Evolutionary conservation across 257 asterid species (phyloP).

Genomic region (Solanum gandarillasii): DNA sequence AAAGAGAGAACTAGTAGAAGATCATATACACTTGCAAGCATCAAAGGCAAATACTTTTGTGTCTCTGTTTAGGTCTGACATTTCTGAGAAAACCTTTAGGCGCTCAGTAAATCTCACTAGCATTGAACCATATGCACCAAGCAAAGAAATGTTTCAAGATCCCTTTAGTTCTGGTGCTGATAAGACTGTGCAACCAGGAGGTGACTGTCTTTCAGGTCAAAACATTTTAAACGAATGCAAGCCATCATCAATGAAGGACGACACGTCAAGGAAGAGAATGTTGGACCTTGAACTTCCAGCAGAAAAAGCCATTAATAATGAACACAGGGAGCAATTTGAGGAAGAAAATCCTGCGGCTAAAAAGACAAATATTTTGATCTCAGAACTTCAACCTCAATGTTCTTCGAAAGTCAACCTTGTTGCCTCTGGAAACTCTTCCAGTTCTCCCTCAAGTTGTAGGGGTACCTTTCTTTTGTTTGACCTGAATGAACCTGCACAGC

Average conservation of each 20-base stretch:
- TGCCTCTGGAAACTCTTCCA: conserved; percentile 11
- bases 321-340: conserved; percentile 17
- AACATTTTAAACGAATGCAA: conserved; percentile 10
- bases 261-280: conserved; percentile 16
- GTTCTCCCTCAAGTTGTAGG: conserved; percentile 14
- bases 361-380: conserved; percentile 3
- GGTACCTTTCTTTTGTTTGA: conserved; percentile 29
- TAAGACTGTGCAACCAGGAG: neutral
- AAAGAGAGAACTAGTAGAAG: conserved; percentile 18
- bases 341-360: conserved; percentile 4
- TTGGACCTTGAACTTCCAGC: conserved; percentile 46
- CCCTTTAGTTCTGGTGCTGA: conserved; percentile 6
- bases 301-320: conserved; percentile 14
- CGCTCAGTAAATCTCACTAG: conserved; percentile 10
- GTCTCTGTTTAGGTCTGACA: conserved; percentile 11
- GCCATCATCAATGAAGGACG: conserved; percentile 3
- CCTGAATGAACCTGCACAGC: conserved; percentile 51
- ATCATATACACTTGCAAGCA: conserved; percentile 16
- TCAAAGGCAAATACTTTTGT: conserved; percentile 17
- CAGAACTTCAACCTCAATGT: conserved; percentile 7
- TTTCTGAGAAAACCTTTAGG: conserved; percentile 26
- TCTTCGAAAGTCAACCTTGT: conserved; percentile 10
- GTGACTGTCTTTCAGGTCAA: conserved; percentile 7
- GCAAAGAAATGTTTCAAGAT: conserved; percentile 17
- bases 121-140: conserved; percentile 8